Evolutionary conservation across 2,329 filamentous ascomycete genomes (phyloP).

Genomic region (Pestalotiopsis sp.): DNA sequence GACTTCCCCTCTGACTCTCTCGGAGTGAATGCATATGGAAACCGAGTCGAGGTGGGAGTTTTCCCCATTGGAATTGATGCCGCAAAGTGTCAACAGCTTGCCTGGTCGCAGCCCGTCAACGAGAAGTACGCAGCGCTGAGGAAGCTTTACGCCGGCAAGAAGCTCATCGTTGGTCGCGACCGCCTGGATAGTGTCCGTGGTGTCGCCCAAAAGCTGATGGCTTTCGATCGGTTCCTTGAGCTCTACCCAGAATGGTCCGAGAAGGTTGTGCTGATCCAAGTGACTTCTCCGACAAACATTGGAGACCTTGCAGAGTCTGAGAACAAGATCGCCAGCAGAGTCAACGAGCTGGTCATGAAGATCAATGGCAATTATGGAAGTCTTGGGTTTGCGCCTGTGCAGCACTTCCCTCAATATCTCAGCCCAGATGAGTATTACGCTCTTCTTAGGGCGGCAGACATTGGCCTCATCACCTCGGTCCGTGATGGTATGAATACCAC

Average conservation of each 20-base stretch:
- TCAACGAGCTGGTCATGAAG: slow-evolving; percentile 86
- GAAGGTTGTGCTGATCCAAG: slow-evolving; percentile 91
- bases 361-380: slow-evolving; percentile 93
- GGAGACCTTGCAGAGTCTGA: slow-evolving; percentile 79
- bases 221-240: slow-evolving; percentile 90
- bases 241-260: slow-evolving; percentile 90
- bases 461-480: slow-evolving; percentile 93
- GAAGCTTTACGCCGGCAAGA: slow-evolving; percentile 83
- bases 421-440: slow-evolving; percentile 92
- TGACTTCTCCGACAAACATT: slow-evolving; percentile 84
- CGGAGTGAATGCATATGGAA: slow-evolving; percentile 86
- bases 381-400: slow-evolving; percentile 85
- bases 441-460: slow-evolving; percentile 85
- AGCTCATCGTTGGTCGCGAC: slow-evolving; percentile 93
- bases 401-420: slow-evolving; percentile 94
- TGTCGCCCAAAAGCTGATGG: slow-evolving; percentile 93
- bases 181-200: slow-evolving; percentile 91
- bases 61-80: slow-evolving; percentile 95
- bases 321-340: slow-evolving; percentile 82
- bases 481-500: slow-evolving; percentile 98
- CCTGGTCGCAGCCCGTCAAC: slow-evolving; percentile 71
- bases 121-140: slow-evolving; percentile 74
- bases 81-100: slow-evolving; percentile 73
- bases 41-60: slow-evolving; percentile 87
- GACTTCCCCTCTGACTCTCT: slow-evolving; percentile 86